phyloP scores from a whole-genome alignment of 225 moss, liverwort and hornwort genomes.

The Lunularia cruciata region DNA sequence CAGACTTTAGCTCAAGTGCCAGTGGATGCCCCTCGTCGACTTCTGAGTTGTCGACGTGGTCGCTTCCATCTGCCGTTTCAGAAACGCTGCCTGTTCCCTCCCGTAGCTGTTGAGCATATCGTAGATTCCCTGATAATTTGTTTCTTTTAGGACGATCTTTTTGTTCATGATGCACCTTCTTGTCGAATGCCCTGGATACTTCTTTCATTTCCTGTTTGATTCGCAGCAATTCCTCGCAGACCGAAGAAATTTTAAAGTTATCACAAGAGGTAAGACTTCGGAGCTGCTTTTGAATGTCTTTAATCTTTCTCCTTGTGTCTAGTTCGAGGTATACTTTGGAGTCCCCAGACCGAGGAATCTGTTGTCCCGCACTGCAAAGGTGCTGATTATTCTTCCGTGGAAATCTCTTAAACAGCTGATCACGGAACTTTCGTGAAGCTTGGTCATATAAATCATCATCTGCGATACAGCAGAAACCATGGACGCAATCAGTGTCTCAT shows the following conservation, averaged over 20 bases:
- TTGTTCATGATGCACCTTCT: constrained; percentile 17
- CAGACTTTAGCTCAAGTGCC: background rate
- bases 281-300: constrained; percentile 4
- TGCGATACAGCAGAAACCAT: constrained; percentile 19
- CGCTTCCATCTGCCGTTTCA: background rate
- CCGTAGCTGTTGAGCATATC: background rate
- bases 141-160: background rate
- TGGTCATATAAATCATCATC: constrained; percentile 29
- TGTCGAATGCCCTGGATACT: constrained; percentile 25
- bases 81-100: background rate
- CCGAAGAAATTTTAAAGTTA: constrained; percentile 30
- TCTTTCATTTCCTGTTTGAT: constrained; percentile 43
- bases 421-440: constrained; percentile 31
- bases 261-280: constrained; percentile 7
- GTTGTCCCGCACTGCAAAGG: background rate
- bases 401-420: constrained; percentile 34
- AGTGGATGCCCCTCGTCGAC: background rate
- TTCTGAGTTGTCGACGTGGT: background rate
- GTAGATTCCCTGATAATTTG: background rate
- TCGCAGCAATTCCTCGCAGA: constrained; percentile 31
- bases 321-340: background rate
- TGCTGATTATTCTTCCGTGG: background rate
- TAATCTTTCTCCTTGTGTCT: constrained; percentile 13
- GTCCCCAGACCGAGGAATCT: background rate
- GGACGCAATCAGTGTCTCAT: no score